Evolutionary conservation across 208 protist species (phyloP).

Genomic region (Acanthamoeba castellanii): DNA sequence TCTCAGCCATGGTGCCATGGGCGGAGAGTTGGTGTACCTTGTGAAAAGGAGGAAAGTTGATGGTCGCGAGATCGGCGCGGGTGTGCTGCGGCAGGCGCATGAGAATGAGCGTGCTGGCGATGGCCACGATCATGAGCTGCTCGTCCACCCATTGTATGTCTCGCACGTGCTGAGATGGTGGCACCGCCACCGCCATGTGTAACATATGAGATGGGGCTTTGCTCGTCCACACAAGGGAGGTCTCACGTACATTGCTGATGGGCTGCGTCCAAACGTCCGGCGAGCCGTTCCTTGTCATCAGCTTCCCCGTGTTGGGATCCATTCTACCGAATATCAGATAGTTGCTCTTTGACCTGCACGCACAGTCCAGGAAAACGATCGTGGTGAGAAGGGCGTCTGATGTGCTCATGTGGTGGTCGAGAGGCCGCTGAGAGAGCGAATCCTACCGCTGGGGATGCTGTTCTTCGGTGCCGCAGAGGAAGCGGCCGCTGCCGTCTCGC

Average conservation of each 20-base stretch:
- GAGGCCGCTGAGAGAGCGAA: background rate
- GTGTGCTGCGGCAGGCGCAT: slow-evolving; percentile 29
- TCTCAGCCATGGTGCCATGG: background rate
- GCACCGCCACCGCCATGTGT: too few relatives aligned
- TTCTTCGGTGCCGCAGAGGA: slow-evolving; percentile 58
- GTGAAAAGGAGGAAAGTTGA: slow-evolving; percentile 64
- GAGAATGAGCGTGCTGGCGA: slow-evolving; percentile 49
- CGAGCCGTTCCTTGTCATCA: background rate
- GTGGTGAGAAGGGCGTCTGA: background rate
- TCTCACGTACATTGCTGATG: background rate
- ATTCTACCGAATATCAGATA: slow-evolving; percentile 39
- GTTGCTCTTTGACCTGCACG: slow-evolving; percentile 42
- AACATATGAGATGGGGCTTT: too few relatives aligned
- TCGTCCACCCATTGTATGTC: slow-evolving; percentile 68
- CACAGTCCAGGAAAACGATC: too few relatives aligned
- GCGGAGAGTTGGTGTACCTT: background rate
- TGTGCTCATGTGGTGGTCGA: background rate
- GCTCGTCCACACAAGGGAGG: background rate
- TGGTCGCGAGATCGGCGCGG: slow-evolving; percentile 6
- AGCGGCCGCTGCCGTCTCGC: slow-evolving; percentile 40
- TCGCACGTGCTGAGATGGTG: slow-evolving; percentile 16
- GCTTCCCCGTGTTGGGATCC: slow-evolving; percentile 25
- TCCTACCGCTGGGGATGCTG: slow-evolving; percentile 41
- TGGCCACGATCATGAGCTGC: slow-evolving; percentile 48
- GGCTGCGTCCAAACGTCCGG: slow-evolving; percentile 50